Base-by-base conservation (phyloP, 202 grass and related monocot species). In the Hordeum pubiflorum region DNA sequence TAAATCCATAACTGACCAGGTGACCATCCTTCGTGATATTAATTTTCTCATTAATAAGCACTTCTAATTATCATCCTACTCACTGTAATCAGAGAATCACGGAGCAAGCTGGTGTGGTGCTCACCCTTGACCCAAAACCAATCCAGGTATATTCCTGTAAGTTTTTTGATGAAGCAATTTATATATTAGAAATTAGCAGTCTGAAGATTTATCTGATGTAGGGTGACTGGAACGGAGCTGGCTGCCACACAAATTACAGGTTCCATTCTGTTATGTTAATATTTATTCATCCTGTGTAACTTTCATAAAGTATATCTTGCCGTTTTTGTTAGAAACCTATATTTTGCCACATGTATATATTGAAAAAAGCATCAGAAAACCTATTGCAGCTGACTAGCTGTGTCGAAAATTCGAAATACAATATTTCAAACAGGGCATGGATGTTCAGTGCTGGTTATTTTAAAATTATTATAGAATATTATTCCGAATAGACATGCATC, bases 211-310 rank as follows among this genome's bases (percentile, higher is more conserved):
- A 64, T 58, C 6, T 81, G 52, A 65, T 72, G 75, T 75, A 99
- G 92, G 96, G 96, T 89, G 96, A 99, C 85, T 99, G 96, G 96
- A 99, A 99, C 10, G 96, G 96, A 81, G 96, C 96, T 72, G 96
- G 96, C 18, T 99, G 96, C 79, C 96, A 99, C 85, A 96, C 96
- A 81, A 99, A 99, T 63, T 99, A 89, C 87, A 99, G 96, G 96
- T 99, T 76, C 8, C 43, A 38, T 7, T 50, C n/a, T 61, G 48
- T 44, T 32, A 1, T 82, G 14, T 6, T 74, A 56, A 72, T 63
- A 21, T 65, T 56, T 36, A 57, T 60, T 58, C 69, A 37, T 39
- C 5, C 1, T 58, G 32, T 9, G 6, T 31, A 52, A 52, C 37
- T 18, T 61, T 21, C n/a, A 40, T 4, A 4, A 33, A 21, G 12